Evolutionary conservation across 176 grass and related monocot species (phyloP).

Genomic region (Melocanna baccifera): DNA sequence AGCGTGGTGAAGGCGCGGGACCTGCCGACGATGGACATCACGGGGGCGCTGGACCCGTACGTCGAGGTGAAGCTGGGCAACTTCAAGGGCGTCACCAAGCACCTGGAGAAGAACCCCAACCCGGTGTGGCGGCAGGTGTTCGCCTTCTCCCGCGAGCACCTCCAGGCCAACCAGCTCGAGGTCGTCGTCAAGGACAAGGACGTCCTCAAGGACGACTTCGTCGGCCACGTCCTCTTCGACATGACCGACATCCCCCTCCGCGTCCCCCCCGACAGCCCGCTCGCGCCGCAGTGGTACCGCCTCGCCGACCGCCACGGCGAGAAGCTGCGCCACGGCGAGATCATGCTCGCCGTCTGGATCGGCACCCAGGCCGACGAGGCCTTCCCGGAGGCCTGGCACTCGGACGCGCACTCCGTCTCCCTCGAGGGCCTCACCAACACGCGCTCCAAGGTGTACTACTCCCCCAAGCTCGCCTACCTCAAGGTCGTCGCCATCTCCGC

Average conservation of each 20-base stretch:
- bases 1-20: constrained; percentile 71
- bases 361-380: constrained; percentile 87
- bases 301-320: constrained; percentile 45
- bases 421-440: constrained; percentile 35
- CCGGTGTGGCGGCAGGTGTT: constrained; percentile 79
- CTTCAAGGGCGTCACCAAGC: constrained; percentile 57
- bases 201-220: constrained; percentile 57
- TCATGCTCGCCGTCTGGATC: constrained; percentile 70
- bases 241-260: constrained; percentile 51
- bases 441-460: constrained; percentile 73
- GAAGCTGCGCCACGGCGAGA: constrained; percentile 63
- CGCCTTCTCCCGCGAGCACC: constrained; percentile 62
- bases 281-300: constrained; percentile 79
- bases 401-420: constrained; percentile 56
- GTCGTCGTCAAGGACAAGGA: constrained; percentile 77
- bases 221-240: constrained; percentile 61
- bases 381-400: constrained; percentile 76
- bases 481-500: constrained; percentile 48
- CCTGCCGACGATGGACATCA: constrained; percentile 64
- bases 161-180: constrained; percentile 58
- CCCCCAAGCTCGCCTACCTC: constrained; percentile 66
- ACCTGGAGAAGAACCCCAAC: constrained; percentile 66
- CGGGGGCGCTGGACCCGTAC: constrained; percentile 75
- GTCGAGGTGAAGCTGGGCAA: constrained; percentile 84
- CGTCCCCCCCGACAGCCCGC: constrained; percentile 65